Percentiles rank a stretch among this genome's conserved stretches.
Conservation (phyloP, 1,139 yeast species). For the Lodderomyces pseudojiufengensis region DNA sequence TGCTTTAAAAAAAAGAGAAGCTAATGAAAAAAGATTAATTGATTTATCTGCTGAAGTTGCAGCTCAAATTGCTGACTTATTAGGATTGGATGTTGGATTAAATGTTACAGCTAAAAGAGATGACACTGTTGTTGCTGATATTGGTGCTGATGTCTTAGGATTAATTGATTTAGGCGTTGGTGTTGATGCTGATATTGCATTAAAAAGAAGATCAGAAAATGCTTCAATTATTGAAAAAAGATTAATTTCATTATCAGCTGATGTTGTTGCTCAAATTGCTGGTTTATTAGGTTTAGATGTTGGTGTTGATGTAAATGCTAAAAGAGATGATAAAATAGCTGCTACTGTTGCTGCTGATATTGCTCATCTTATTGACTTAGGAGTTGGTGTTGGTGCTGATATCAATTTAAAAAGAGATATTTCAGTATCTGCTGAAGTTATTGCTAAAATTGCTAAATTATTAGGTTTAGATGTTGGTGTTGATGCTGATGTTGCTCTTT, state of each 20-base stretch:
- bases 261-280: background rate
- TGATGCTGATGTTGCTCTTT: background rate
- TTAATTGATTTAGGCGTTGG: conserved; percentile 3
- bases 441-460: background rate
- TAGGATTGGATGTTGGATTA: background rate
- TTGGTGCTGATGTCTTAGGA: conserved; percentile 1
- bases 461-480: background rate
- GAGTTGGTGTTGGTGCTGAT: conserved; percentile 1
- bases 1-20: conserved; percentile 2
- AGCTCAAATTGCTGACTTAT: background rate
- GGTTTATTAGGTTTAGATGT: background rate
- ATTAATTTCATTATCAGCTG: background rate
- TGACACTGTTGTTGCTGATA: conserved; percentile 1
- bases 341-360: conserved; percentile 3
- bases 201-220: conserved; percentile 2
- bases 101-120: conserved; percentile 3
- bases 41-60: background rate
- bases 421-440: background rate
- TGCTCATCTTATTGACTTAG: conserved; percentile 1
- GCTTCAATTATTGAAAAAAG: background rate
- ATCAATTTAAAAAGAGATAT: conserved; percentile 1
- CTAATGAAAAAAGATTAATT: background rate
- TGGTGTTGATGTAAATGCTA: conserved; percentile 2
- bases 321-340: conserved; percentile 4
- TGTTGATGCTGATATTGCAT: conserved; percentile 1